A percentile compares a stretch with the other conserved stretches of the same genome.
Conservation (phyloP, 2,329 filamentous ascomycete species). For the Fusarium robinianum region DNA sequence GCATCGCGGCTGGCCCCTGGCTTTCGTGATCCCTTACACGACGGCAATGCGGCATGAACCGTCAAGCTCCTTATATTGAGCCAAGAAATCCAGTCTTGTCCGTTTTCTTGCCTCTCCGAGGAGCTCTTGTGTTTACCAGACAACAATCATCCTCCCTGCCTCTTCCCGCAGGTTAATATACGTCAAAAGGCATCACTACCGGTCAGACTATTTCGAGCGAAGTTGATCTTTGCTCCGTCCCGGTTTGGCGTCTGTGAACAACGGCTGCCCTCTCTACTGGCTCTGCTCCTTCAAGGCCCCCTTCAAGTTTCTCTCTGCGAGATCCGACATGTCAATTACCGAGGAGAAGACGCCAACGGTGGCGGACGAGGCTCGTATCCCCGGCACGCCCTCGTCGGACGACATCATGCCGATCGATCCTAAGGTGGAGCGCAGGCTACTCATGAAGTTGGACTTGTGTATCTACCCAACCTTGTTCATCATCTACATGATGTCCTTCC, state of each 20-base stretch:
- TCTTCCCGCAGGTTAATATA: slow-evolving; percentile 7
- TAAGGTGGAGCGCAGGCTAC: slow-evolving; percentile 42
- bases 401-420: slow-evolving; percentile 35
- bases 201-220: slow-evolving; percentile 4
- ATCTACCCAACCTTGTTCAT: slow-evolving; percentile 49
- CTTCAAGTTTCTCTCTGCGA: not conserved
- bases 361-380: slow-evolving; percentile 20
- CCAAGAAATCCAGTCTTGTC: not conserved
- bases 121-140: slow-evolving; percentile 5
- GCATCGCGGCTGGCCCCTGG: slow-evolving; percentile 3
- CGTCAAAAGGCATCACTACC: not conserved
- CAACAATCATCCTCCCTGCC: not conserved
- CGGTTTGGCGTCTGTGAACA: slow-evolving; percentile 6
- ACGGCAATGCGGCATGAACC: not conserved
- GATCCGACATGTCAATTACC: slow-evolving; percentile 21
- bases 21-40: not conserved
- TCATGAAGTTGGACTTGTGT: slow-evolving; percentile 48
- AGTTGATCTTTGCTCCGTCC: slow-evolving; percentile 11
- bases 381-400: slow-evolving; percentile 11
- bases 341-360: slow-evolving; percentile 21
- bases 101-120: not conserved
- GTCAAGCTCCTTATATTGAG: slow-evolving; percentile 7
- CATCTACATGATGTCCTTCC: slow-evolving; percentile 49
- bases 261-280: not conserved
- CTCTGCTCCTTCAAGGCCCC: not conserved